These are phyloP conservation scores for Apodospora peruviana DNA, from an alignment of 495 filamentous ascomycete species.

Conservation along the genomic window DNA sequence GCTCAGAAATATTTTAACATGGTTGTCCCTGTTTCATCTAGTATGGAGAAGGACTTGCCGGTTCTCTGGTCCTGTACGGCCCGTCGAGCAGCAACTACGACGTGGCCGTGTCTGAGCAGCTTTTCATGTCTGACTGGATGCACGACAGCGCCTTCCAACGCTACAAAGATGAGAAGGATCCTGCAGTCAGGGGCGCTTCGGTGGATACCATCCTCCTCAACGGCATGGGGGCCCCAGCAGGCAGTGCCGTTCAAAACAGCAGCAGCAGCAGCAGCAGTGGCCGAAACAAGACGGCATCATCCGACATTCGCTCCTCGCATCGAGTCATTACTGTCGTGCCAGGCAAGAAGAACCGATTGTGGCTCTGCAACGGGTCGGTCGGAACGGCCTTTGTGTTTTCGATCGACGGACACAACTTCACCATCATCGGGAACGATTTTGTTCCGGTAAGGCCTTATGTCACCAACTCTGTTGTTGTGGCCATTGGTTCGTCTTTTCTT, in stretches of 20 bases:
- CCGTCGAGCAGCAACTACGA: conserved; percentile 34
- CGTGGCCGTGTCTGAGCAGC: conserved; percentile 20
- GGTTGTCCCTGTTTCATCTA: conserved; percentile 43
- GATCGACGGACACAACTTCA: conserved; percentile 45
- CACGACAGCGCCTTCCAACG: conserved; percentile 10
- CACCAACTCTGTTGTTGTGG: conserved; percentile 44
- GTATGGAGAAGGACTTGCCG: conserved; percentile 40
- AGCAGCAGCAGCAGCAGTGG: neutral
- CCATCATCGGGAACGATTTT: conserved; percentile 41
- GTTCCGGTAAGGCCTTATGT: conserved; percentile 42
- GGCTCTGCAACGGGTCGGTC: conserved; percentile 42
- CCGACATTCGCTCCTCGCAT: conserved; percentile 14
- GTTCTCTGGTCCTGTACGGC: conserved; percentile 20
- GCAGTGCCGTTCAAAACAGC: neutral
- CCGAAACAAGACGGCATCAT: conserved; percentile 9
- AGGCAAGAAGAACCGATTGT: conserved; percentile 31
- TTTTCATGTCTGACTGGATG: conserved; percentile 24
- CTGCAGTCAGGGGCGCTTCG: conserved; percentile 24
- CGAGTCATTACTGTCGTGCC: conserved; percentile 25
- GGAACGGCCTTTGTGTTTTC: conserved; percentile 9
- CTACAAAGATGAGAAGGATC: conserved; percentile 24
- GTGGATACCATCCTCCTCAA: conserved; percentile 25
- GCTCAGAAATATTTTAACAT: conserved; percentile 3
- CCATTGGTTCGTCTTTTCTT: conserved; percentile 45
- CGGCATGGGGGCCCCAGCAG: conserved; percentile 20